Percentiles rank a stretch among this genome's conserved stretches.
phyloP scores from a whole-genome alignment of 2,329 filamentous ascomycete genomes.

The Xylaria sp. region DNA sequence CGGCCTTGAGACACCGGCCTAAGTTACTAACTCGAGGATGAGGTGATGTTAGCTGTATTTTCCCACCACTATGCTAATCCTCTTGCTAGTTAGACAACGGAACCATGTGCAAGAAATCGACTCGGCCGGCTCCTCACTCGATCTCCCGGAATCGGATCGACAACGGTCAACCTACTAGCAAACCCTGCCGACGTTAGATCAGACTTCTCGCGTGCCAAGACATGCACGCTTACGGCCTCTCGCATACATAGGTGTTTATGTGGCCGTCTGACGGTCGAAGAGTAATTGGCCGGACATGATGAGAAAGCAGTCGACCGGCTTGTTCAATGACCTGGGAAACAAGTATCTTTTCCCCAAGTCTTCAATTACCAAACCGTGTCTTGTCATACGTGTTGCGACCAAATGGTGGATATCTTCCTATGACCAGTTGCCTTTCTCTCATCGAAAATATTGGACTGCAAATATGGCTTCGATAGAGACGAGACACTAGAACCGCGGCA shows the following conservation, averaged over 20 bases:
- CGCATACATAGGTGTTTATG: conserved; percentile 1
- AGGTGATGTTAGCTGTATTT: background rate
- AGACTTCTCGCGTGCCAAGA: conserved; percentile 5
- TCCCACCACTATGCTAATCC: background rate
- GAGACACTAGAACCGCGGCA: background rate
- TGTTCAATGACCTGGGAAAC: background rate
- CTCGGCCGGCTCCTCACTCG: background rate
- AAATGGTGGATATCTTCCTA: background rate
- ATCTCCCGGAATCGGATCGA: background rate
- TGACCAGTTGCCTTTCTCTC: background rate
- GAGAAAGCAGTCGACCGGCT: background rate
- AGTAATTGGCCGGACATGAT: background rate
- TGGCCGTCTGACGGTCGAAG: conserved; percentile 1
- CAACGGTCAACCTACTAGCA: background rate
- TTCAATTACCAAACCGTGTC: background rate
- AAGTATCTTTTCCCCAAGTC: background rate
- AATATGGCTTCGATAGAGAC: background rate
- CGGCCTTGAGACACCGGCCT: background rate
- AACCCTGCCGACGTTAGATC: conserved; percentile 2
- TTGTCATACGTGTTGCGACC: background rate
- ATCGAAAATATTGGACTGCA: background rate
- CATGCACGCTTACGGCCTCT: conserved; percentile 4
- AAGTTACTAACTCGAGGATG: background rate
- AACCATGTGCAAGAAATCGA: background rate
- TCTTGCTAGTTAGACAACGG: background rate